Evolutionary conservation across 2,329 filamentous ascomycete species (phyloP).

Genomic region (Exophiala calicioides): DNA sequence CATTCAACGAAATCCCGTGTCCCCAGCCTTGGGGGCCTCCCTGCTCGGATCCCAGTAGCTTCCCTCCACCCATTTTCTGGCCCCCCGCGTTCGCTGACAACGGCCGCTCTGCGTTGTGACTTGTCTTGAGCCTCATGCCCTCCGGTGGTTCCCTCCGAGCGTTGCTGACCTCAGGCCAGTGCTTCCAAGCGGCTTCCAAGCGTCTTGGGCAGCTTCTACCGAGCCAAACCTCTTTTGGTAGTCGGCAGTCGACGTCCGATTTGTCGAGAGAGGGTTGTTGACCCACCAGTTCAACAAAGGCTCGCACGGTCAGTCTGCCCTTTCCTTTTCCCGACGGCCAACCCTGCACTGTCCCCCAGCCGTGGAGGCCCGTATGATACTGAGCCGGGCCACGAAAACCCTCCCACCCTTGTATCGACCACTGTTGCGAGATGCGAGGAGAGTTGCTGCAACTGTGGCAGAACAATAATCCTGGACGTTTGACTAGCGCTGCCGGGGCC

Average conservation of each 20-base stretch:
- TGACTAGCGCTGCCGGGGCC: slow-evolving; percentile 14
- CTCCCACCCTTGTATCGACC: too few relatives aligned
- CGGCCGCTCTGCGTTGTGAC: too few relatives aligned
- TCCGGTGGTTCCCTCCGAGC: slow-evolving; percentile 16
- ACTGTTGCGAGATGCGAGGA: slow-evolving; percentile 3
- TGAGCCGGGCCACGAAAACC: too few relatives aligned
- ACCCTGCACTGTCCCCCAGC: slow-evolving; percentile 3
- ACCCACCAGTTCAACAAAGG: slow-evolving; percentile 5
- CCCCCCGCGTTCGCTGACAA: slow-evolving; percentile 6
- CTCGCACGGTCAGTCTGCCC: neutral
- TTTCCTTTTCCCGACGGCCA: slow-evolving; percentile 26
- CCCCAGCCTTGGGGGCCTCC: neutral
- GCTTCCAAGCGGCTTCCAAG: slow-evolving; percentile 19
- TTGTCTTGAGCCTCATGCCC: slow-evolving; percentile 1
- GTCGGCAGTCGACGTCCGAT: slow-evolving; percentile 11
- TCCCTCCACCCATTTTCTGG: neutral
- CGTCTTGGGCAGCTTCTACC: slow-evolving; percentile 10
- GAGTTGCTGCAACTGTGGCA: slow-evolving; percentile 15
- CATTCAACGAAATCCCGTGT: neutral
- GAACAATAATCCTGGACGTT: slow-evolving; percentile 24
- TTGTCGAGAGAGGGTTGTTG: slow-evolving; percentile 2
- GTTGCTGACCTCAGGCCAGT: slow-evolving; percentile 19
- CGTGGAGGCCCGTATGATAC: neutral
- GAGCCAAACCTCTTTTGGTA: slow-evolving; percentile 18
- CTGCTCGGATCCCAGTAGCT: neutral